Base-by-base conservation (phyloP, 305 asterid species). In the Withania somnifera region DNA sequence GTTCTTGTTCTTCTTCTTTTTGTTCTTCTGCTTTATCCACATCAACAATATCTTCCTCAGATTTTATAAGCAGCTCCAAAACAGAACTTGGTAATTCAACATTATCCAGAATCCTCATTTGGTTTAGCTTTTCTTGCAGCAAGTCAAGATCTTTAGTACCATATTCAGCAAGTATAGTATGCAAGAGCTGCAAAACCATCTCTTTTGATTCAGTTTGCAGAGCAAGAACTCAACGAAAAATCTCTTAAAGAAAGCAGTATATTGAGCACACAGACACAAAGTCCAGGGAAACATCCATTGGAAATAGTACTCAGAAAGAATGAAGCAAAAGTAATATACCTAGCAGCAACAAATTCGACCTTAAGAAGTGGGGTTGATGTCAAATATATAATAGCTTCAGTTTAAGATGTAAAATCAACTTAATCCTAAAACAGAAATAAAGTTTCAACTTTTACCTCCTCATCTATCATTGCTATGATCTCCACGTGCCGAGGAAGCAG, bases 401-500 rank as follows among this genome's bases (percentile, higher is more conserved):
- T 47, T 73, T 26, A 73, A 24, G 47, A 73, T 95, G 95, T 15
- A 81, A 80, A 85, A 13, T 89, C 77, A 67, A 8, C 42, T 56
- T 19, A 77, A 77, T 26, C 56, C 53, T 84, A 83, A 53, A 61
- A 53, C n/a, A 45, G 79, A 86, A 86, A 77, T 53, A 30, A 85
- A 82, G 40, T 77, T 45, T 82, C 57, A 40, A 78, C 7, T 68
- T 71, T 60, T 82, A 91, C 94, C 93, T 91, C 95, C 85, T 85
- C 89, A 80, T 91, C 95, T 28, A 91, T 89, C 89, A 85, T 79
- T 83, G 84, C 83, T 82, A 90, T 91, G 86, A 91, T 91, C 80
- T 91, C 91, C 87, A 91, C 86, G 24, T 91, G 95, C 22, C 95
- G 90, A 80, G 95, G 95, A 60, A 91, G 92, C 82, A 91, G 87